Base-by-base conservation (phyloP, 805 yeast species). In the Zygosaccharomyces rouxii region DNA sequence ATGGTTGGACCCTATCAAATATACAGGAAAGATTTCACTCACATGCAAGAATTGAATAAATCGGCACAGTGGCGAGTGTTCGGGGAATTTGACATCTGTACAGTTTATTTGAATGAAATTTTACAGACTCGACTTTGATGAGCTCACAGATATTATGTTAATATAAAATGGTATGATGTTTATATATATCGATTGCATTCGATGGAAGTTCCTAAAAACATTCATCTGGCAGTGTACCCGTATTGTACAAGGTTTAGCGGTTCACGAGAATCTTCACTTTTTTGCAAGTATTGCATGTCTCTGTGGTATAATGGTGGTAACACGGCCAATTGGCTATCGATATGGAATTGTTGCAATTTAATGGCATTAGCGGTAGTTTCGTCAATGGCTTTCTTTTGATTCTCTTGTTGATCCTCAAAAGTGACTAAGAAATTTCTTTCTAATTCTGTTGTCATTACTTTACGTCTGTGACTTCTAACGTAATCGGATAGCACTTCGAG, bases 61-160 rank as follows among this genome's bases (percentile, higher is more conserved):
- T 35, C 39, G 1, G 45, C 46, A 2, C 39, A 44, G 10, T 33
- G n/a, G 23, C 44, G 33, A 21, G 53, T 47, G 4, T 14, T 65
- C 9, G 50, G 49, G 13, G 62, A 60, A 10, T 64, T 58, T 50
- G 70, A 66, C 43, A 55, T 45, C 38, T 49, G 51, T 29, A 33
- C 64, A 21, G 40, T 63, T 13, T 44, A 53, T 42, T 43, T 66
- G 22, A 66, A 66, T 51, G 66, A 62, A 35, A 50, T 53, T 16
- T 33, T 64, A n/a, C 54, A 51, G 5, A 59, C 63, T 9, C 50
- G 61, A 37, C 42, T 66, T 39, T 51, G 42, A 45, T 4, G 33
- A 44, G 21, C 18, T 40, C 43, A 23, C 33, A 30, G 38, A 7
- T 22, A 18, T 38, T 16, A n/a, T 35, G 6, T 39, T 18, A 18